Evolutionary conservation across 305 asterid genomes (phyloP).

Genomic region (Solanum chacoense): DNA sequence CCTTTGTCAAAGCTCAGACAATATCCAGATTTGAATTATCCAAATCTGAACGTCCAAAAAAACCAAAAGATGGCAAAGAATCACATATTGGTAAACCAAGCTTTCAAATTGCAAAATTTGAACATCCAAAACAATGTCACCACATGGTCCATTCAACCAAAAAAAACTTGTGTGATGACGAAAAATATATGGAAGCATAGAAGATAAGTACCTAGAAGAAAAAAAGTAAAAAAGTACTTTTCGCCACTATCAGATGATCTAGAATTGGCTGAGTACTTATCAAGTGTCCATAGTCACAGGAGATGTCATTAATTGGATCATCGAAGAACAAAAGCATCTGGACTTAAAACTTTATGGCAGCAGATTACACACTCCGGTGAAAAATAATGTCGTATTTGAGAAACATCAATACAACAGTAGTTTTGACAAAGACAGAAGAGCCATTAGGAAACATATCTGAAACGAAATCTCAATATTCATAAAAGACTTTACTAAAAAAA

Average conservation of each 20-base stretch:
- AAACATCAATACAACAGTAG: no score
- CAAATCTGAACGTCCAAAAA: not conserved
- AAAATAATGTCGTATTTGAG: no score
- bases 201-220: not conserved
- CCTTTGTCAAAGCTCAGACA: not conserved
- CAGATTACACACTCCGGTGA: no score
- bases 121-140: not conserved
- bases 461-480: not conserved
- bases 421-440: no score
- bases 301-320: no score
- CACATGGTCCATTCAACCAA: not conserved
- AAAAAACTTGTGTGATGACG: not conserved
- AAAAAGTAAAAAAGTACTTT: no score
- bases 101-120: not conserved
- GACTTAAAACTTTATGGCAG: no score
- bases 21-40: not conserved
- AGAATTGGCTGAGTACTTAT: no score
- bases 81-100: not conserved
- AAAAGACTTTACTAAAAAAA: not conserved
- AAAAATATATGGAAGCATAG: not conserved
- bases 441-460: not conserved
- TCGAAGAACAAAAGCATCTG: no score
- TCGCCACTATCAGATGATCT: no score
- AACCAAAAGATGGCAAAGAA: not conserved
- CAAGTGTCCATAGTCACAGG: no score